phyloP scores from a whole-genome alignment of 192 early-diverging fungal species.

The Coemansia sp. region DNA sequence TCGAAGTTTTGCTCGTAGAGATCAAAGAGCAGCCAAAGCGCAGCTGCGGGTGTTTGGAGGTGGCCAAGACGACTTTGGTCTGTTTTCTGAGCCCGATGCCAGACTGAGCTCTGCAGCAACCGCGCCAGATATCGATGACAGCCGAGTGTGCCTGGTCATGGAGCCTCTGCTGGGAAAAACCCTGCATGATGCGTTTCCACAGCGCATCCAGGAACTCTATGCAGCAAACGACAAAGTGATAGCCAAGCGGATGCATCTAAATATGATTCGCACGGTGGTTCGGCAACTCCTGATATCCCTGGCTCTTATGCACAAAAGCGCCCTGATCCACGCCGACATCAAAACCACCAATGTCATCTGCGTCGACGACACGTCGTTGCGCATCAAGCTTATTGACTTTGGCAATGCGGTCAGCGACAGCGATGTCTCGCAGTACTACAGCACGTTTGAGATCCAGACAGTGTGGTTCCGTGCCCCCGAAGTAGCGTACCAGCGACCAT shows the following conservation, averaged over 20 bases:
- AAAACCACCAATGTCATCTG: slow-evolving; percentile 89
- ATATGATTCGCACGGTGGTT: slow-evolving; percentile 75
- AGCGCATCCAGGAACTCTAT: slow-evolving; percentile 32
- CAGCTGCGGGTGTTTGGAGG: slow-evolving; percentile 29
- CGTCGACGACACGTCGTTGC: slow-evolving; percentile 66
- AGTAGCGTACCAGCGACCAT: slow-evolving; percentile 73
- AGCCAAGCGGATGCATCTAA: slow-evolving; percentile 42
- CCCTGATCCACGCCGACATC: slow-evolving; percentile 86
- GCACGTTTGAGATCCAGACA: slow-evolving; percentile 81
- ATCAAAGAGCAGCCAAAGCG: background rate
- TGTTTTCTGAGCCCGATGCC: slow-evolving; percentile 11
- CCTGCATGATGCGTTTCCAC: slow-evolving; percentile 49
- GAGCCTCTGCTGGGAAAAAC: slow-evolving; percentile 48
- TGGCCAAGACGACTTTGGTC: slow-evolving; percentile 1
- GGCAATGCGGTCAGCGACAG: slow-evolving; percentile 74
- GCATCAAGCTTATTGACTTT: slow-evolving; percentile 94
- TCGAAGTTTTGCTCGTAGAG: background rate
- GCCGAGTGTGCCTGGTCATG: slow-evolving; percentile 46
- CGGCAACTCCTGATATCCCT: slow-evolving; percentile 83
- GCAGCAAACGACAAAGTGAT: slow-evolving; percentile 30
- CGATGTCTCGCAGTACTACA: slow-evolving; percentile 49
- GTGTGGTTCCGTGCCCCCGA: slow-evolving; percentile 96
- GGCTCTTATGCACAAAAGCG: slow-evolving; percentile 77
- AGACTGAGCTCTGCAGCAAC: slow-evolving; percentile 11
- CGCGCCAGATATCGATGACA: slow-evolving; percentile 6